A percentile compares a stretch with the other conserved stretches of the same genome.
Conservation (phyloP, 176 grass and related monocot genomes). For the Aegilops bicornis region DNA sequence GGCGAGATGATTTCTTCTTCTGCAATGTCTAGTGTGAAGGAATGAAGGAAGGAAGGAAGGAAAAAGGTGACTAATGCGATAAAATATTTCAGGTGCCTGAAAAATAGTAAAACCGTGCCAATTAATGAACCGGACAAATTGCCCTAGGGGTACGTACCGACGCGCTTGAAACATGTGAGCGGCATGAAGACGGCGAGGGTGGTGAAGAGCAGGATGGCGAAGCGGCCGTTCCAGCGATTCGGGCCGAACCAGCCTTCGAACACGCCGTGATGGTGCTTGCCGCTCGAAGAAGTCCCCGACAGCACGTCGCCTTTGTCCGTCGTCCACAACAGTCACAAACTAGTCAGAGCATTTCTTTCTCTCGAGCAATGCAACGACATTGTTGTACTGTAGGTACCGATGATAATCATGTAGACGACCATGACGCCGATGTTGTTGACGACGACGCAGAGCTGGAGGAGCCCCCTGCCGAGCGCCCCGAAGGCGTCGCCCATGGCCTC, state of each 20-base stretch:
- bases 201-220: slow-evolving; percentile 59
- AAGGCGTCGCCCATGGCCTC: slow-evolving; percentile 84
- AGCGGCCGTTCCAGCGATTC: slow-evolving; percentile 82
- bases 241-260: slow-evolving; percentile 91
- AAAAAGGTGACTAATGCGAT: too few relatives aligned
- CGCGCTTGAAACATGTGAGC: slow-evolving; percentile 71
- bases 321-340: neutral
- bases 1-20: too few relatives aligned
- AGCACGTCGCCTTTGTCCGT: slow-evolving; percentile 70
- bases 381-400: slow-evolving; percentile 35
- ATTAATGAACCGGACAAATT: too few relatives aligned
- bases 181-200: slow-evolving; percentile 61
- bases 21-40: too few relatives aligned
- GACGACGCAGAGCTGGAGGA: slow-evolving; percentile 81
- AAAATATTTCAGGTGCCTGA: too few relatives aligned
- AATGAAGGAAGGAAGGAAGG: too few relatives aligned
- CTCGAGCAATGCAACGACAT: neutral
- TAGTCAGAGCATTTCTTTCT: neutral
- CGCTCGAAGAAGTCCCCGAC: slow-evolving; percentile 73
- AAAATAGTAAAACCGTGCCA: too few relatives aligned
- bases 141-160: slow-evolving; percentile 39
- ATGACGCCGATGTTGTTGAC: slow-evolving; percentile 85
- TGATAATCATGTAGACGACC: slow-evolving; percentile 99
- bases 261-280: slow-evolving; percentile 74
- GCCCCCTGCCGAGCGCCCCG: slow-evolving; percentile 47